These are phyloP conservation scores for Stagonosporopsis rhizophila DNA, from an alignment of 2,329 filamentous ascomycete species.

Conservation along the genomic window DNA sequence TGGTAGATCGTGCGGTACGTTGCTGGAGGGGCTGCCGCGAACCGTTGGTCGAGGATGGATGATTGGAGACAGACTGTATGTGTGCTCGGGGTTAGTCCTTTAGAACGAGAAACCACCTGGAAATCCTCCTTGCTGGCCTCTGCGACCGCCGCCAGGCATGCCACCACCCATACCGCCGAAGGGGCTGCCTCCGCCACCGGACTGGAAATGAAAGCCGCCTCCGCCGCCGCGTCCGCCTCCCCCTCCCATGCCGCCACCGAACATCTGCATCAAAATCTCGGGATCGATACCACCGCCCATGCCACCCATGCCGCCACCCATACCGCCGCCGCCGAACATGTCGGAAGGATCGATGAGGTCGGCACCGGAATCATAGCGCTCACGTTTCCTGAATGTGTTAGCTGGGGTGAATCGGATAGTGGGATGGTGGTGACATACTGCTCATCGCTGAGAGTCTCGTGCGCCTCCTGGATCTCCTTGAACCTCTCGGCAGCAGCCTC, in stretches of 20 bases:
- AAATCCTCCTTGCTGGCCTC: conserved; percentile 25
- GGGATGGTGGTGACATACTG: conserved; percentile 68
- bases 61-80: neutral
- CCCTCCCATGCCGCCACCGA: conserved; percentile 56
- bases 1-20: conserved; percentile 15
- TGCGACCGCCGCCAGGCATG: conserved; percentile 43
- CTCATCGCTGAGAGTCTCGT: conserved; percentile 92
- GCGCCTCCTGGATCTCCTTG: conserved; percentile 97
- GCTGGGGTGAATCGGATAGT: neutral
- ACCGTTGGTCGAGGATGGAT: neutral
- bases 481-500: conserved; percentile 85
- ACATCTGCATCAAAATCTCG: conserved; percentile 47
- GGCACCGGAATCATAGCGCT: conserved; percentile 89
- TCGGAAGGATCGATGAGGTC: conserved; percentile 88
- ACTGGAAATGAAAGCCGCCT: conserved; percentile 56
- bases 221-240: conserved; percentile 53
- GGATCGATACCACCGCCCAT: conserved; percentile 62
- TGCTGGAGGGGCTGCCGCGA: conserved; percentile 1
- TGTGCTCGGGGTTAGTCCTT: neutral
- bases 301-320: conserved; percentile 60
- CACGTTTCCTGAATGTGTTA: conserved; percentile 71
- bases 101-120: conserved; percentile 40
- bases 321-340: conserved; percentile 72
- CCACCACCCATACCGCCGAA: conserved; percentile 46
- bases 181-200: conserved; percentile 51